Conservation (phyloP, 176 grass and related monocot species). For the Oryza rufipogon region DNA sequence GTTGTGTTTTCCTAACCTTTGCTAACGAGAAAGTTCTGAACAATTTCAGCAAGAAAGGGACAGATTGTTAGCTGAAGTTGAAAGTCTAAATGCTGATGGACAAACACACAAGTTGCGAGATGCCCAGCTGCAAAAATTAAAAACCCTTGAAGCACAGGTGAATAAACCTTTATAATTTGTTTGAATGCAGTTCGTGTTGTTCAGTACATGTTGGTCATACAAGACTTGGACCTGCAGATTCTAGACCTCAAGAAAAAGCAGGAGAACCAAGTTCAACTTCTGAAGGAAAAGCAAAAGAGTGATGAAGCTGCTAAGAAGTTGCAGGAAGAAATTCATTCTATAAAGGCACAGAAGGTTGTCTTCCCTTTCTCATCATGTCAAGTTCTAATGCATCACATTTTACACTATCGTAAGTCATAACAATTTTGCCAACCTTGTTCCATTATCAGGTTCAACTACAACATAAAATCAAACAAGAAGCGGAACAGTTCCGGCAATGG, state of each 20-base stretch:
- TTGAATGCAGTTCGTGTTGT: conserved; percentile 14
- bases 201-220: conserved; percentile 30
- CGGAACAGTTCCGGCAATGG: conserved; percentile 93
- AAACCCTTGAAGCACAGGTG: conserved; percentile 95
- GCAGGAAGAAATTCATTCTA: conserved; percentile 98
- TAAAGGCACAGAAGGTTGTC: conserved; percentile 86
- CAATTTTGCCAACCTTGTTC: conserved; percentile 1
- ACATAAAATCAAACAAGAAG: conserved; percentile 99
- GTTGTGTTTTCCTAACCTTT: conserved; percentile 21
- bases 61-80: conserved; percentile 89
- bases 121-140: conserved; percentile 89
- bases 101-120: conserved; percentile 88
- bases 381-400: conserved; percentile 14
- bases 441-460: conserved; percentile 85
- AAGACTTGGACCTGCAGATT: conserved; percentile 59
- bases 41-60: conserved; percentile 96
- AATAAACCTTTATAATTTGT: conserved; percentile 28
- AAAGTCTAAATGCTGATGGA: conserved; percentile 89
- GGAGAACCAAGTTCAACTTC: conserved; percentile 92
- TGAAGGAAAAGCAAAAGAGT: conserved; percentile 98
- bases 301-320: conserved; percentile 97
- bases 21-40: conserved; percentile 31
- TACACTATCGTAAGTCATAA: not conserved
- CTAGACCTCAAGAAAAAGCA: conserved; percentile 97
- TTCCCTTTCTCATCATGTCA: conserved; percentile 15